Percentiles rank a stretch among this genome's conserved stretches.
Evolutionary conservation across 2,329 filamentous ascomycete genomes (phyloP).

Genomic region (Alternaria atra): DNA sequence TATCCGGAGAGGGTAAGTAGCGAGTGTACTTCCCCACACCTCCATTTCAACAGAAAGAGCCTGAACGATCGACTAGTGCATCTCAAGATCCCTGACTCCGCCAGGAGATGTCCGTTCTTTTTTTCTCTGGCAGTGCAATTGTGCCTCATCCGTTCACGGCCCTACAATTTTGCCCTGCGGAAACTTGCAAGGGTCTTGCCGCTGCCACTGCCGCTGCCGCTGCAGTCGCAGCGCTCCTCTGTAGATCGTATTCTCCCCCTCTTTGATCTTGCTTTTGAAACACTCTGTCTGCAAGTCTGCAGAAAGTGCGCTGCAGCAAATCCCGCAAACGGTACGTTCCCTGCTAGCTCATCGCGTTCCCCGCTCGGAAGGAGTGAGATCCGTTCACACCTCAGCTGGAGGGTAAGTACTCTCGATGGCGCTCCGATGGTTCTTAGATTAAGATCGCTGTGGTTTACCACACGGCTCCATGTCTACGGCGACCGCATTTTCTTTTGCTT

Average conservation of each 20-base stretch:
- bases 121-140: background rate
- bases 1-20: background rate
- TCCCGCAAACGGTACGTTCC: background rate
- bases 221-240: background rate
- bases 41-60: background rate
- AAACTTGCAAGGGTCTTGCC: background rate
- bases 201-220: too few species aligned
- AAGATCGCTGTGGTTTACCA: background rate
- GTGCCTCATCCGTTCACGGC: background rate
- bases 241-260: background rate
- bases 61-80: background rate
- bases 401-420: background rate
- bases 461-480: background rate
- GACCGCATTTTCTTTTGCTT: background rate
- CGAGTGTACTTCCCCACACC: background rate
- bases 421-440: background rate
- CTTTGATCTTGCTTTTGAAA: background rate
- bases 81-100: background rate
- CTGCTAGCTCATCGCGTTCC: background rate
- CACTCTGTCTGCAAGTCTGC: background rate
- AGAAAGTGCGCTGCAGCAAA: background rate
- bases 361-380: background rate
- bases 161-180: constrained; percentile 1
- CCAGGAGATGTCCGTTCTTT: background rate
- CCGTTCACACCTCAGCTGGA: background rate